Percentiles rank a stretch among this genome's conserved stretches.
phyloP scores from a whole-genome alignment of 345 rosid species.

The Zanthoxylum bungeanum region DNA sequence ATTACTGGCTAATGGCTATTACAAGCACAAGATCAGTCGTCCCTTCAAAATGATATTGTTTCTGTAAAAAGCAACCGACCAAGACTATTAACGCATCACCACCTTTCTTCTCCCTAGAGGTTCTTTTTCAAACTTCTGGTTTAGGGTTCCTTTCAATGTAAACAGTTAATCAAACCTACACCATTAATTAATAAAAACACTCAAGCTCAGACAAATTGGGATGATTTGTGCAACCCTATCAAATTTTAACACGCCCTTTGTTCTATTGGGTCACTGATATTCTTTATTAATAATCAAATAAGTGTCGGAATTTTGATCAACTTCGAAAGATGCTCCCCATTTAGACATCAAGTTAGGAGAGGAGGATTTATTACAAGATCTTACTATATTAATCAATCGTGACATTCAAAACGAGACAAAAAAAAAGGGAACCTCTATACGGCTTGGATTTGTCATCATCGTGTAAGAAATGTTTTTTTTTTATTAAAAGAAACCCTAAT shows the following conservation, averaged over 20 bases:
- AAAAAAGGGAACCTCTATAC: not conserved
- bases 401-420: not conserved
- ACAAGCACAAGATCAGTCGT: not conserved
- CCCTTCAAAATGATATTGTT: not conserved
- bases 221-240: slow-evolving; percentile 1
- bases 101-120: not conserved
- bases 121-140: not conserved
- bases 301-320: not conserved
- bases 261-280: not conserved
- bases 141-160: not conserved
- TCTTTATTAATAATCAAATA: not conserved
- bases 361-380: not conserved
- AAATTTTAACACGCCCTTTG: not conserved
- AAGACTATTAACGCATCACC: not conserved
- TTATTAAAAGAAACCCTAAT: not conserved
- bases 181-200: not conserved
- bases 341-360: not conserved
- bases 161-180: not conserved
- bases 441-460: slow-evolving; percentile 8
- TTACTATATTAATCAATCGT: not conserved
- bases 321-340: not conserved
- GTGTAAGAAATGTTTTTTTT: no score
- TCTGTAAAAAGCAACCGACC: slow-evolving; percentile 8
- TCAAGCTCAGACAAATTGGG: not conserved
- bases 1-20: not conserved